These are phyloP conservation scores for Lecanosticta acicola DNA, from an alignment of 2,329 filamentous ascomycete genomes.

Conservation along the genomic window DNA sequence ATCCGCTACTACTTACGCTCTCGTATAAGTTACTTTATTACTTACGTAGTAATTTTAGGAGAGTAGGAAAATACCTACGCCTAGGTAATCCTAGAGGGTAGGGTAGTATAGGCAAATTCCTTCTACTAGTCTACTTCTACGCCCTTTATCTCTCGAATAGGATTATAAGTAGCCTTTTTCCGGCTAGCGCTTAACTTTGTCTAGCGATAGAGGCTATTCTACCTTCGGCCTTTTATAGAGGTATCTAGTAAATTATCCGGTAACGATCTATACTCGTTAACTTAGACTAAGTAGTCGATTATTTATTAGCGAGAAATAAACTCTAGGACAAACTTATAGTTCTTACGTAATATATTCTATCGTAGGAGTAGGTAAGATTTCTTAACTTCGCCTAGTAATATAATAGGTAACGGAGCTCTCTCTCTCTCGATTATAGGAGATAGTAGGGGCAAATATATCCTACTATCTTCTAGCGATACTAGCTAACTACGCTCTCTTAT, in stretches of 20 bases:
- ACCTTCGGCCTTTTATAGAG: background rate
- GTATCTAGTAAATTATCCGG: too few species aligned
- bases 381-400: too few species aligned
- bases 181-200: background rate
- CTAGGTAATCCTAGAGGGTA: background rate
- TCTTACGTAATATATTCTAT: background rate
- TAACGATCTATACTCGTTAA: background rate
- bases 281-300: background rate
- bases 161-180: background rate
- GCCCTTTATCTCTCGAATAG: background rate
- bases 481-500: too few species aligned
- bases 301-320: background rate
- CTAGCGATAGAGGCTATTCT: background rate
- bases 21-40: background rate
- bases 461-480: too few species aligned
- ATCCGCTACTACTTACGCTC: background rate
- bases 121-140: background rate
- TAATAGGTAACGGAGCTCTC: too few species aligned
- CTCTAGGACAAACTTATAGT: background rate
- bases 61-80: background rate
- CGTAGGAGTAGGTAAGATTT: background rate
- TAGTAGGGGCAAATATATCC: too few species aligned
- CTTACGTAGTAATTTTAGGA: background rate
- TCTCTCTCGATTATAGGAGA: too few species aligned
- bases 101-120: background rate